Evolutionary conservation across 805 yeast genomes (phyloP), one percentile per base, ranked within the genome.

Genomic region (Candida morakotiae): DNA sequence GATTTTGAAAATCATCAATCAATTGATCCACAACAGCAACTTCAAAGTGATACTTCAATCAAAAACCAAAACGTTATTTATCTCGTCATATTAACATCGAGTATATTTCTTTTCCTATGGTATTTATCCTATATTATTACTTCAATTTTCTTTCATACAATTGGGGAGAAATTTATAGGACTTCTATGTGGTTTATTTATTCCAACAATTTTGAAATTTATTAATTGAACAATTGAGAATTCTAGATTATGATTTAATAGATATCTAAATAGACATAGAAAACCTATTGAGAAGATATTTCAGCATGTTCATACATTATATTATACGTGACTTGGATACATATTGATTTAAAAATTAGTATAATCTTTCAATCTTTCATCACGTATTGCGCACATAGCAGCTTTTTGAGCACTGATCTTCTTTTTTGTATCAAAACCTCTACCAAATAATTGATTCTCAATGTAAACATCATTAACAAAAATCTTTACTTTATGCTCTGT

Each of bases 111-210:
- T 7, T 19, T 35, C 2, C 38, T 56, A 10, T 73, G 77, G 78
- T 49, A 55, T 41, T 39, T 55, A 3, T 56, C 71, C 53, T 69
- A 60, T 42, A 37, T 58, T 5, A 55, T 73, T 18, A 75, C 81
- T 5, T 58, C 71, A 25, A 44, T 73, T 15, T 75, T 73, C 46
- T 75, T 69, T 51, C 81, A 75, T 46, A 70, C 78, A 4, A 32
- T 65, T 5, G 34, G 54, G 2, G 81, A 75, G 46, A 71, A 73
- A 40, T 38, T 70, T 7, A 59, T 63, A 6, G 80, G 80, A 3
- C 34, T 69, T 9, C 11, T 51, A 0, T 55, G 65, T 38, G 79
- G 77, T 0, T 30, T 62, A 23, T 23, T 51, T 1, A 43, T 64
- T 2, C 67, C 72, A 2, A 49, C 48, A 6, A 25, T 36, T 6